phyloP scores from a whole-genome alignment of 495 filamentous ascomycete genomes.

The Geoglossum glabrum region DNA sequence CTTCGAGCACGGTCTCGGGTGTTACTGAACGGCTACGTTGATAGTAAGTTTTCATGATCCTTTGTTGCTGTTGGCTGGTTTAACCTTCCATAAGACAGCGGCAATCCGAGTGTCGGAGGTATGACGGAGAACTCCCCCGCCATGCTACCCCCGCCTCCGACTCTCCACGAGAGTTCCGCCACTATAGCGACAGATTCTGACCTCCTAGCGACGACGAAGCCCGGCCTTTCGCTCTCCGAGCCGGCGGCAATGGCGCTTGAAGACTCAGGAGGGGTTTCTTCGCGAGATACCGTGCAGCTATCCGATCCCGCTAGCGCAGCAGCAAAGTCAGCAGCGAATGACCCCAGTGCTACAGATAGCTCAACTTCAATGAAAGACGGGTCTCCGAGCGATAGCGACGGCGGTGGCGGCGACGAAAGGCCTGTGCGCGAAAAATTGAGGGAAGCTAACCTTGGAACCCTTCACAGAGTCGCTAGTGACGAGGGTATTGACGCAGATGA shows the following conservation, averaged over 20 bases:
- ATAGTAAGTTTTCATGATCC: no score
- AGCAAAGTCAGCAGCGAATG: not conserved
- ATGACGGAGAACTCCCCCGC: not conserved
- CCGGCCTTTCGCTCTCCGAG: not conserved
- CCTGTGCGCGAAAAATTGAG: constrained; percentile 41
- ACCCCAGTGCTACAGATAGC: not conserved
- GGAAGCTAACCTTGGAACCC: constrained; percentile 31
- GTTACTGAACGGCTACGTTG: no score
- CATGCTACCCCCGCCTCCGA: not conserved
- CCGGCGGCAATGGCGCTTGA: not conserved
- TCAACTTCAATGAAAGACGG: not conserved
- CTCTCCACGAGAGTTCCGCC: not conserved
- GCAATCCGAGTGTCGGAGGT: not conserved
- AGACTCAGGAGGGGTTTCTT: not conserved
- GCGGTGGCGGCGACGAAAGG: constrained; percentile 22
- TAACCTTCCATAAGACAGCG: not conserved
- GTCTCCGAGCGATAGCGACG: constrained; percentile 21
- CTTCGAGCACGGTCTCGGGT: not conserved
- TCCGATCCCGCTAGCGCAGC: not conserved
- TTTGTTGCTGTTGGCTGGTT: not conserved
- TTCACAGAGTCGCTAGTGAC: not conserved
- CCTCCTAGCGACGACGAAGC: no score
- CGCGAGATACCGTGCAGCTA: not conserved
- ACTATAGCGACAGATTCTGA: not conserved
- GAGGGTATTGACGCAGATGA: not conserved